Evolutionary conservation across 257 asterid genomes (phyloP).

Genomic region (Fraxinus cuspidata): DNA sequence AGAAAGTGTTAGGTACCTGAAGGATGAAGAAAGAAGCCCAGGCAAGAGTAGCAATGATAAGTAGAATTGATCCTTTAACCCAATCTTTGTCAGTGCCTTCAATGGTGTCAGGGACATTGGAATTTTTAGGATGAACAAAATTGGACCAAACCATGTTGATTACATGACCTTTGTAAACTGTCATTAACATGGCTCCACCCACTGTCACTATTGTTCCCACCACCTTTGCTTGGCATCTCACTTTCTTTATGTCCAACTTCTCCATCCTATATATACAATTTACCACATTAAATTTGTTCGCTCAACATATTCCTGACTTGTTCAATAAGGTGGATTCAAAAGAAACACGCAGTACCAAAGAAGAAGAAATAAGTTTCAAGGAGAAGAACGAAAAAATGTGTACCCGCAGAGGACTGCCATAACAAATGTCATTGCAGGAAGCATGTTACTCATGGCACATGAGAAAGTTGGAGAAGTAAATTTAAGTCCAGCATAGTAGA

Average conservation of each 20-base stretch:
- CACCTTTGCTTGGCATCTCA: constrained; percentile 78
- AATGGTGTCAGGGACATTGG: constrained; percentile 20
- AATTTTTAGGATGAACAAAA: constrained; percentile 32
- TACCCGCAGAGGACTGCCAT: constrained; percentile 83
- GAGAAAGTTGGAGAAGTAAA: constrained; percentile 84
- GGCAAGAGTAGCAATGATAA: constrained; percentile 81
- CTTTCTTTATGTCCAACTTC: constrained; percentile 57
- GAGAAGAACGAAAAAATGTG: neutral
- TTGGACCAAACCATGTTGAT: constrained; percentile 68
- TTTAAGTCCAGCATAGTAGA: constrained; percentile 82
- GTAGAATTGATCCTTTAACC: constrained; percentile 80
- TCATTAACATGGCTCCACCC: constrained; percentile 86
- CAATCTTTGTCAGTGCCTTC: constrained; percentile 60
- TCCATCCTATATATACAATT: constrained; percentile 57
- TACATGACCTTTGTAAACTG: constrained; percentile 81
- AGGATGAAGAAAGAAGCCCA: constrained; percentile 94
- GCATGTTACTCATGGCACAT: constrained; percentile 94
- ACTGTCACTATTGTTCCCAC: constrained; percentile 71
- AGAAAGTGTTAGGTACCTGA: constrained; percentile 40
- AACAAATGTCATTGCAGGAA: constrained; percentile 86
- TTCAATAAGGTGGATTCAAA: neutral
- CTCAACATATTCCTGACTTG: neutral
- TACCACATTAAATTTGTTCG: neutral
- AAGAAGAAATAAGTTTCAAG: no score
- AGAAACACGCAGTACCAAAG: neutral